Conservation (phyloP, 2,329 filamentous ascomycete species). For the Penicillium rolfsii region DNA sequence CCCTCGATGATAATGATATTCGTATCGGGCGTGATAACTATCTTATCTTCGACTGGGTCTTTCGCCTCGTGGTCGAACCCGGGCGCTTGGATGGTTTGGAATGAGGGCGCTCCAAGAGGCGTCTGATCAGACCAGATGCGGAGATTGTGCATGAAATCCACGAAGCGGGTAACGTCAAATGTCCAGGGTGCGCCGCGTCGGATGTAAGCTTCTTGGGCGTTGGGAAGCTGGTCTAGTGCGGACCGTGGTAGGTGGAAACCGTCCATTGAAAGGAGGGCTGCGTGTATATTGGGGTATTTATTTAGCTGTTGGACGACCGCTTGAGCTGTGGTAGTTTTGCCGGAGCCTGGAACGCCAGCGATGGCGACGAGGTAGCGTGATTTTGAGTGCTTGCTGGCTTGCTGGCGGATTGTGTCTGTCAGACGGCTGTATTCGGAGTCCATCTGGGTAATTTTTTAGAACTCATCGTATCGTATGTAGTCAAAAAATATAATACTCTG, state of each 20-base stretch:
- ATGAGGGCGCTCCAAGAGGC: slow-evolving; percentile 8
- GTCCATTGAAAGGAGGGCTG: slow-evolving; percentile 41
- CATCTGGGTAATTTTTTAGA: slow-evolving; percentile 24
- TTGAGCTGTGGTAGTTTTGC: slow-evolving; percentile 40
- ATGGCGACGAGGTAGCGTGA: slow-evolving; percentile 34
- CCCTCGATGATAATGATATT: slow-evolving; percentile 28
- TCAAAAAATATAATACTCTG: background rate
- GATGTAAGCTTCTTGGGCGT: slow-evolving; percentile 38
- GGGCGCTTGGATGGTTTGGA: slow-evolving; percentile 31
- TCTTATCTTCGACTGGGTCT: slow-evolving; percentile 38
- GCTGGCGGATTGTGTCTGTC: slow-evolving; percentile 23
- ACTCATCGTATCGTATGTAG: background rate
- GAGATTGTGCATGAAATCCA: slow-evolving; percentile 33
- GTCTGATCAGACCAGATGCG: slow-evolving; percentile 32
- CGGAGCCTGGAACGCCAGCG: slow-evolving; percentile 40
- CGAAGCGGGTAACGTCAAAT: slow-evolving; percentile 38
- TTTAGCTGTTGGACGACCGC: slow-evolving; percentile 36
- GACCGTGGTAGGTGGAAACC: slow-evolving; percentile 42
- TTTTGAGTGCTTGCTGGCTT: slow-evolving; percentile 22
- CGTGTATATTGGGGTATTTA: slow-evolving; percentile 4
- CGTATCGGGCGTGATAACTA: slow-evolving; percentile 29
- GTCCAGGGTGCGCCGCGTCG: slow-evolving; percentile 46
- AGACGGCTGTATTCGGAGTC: slow-evolving; percentile 28
- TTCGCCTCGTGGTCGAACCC: slow-evolving; percentile 43
- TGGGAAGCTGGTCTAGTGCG: slow-evolving; percentile 36